A percentile compares a stretch with the other conserved stretches of the same genome.
Evolutionary conservation across 169 alveolate species (phyloP).

Genomic region (Cryptosporidium canis): DNA sequence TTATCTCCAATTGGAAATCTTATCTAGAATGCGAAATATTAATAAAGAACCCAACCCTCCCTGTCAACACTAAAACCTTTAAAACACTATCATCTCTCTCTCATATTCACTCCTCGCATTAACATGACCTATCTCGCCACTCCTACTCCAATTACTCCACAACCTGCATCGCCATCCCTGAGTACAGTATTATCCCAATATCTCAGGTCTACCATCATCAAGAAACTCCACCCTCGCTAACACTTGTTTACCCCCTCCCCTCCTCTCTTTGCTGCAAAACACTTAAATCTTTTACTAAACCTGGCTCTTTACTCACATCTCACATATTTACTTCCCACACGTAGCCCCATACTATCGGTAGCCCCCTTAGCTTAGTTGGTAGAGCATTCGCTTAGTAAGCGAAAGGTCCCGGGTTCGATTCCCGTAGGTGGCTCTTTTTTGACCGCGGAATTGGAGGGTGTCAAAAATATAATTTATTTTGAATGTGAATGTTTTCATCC

Average conservation of each 20-base stretch:
- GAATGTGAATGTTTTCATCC: background rate
- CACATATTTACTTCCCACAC: background rate
- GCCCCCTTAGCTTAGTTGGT: constrained; percentile 88
- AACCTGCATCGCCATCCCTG: too few relatives aligned
- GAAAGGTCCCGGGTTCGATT: constrained; percentile 89
- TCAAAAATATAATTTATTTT: background rate
- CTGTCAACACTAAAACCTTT: background rate
- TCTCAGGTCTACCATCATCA: too few relatives aligned
- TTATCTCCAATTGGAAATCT: too few relatives aligned
- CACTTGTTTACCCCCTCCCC: background rate
- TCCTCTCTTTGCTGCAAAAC: background rate
- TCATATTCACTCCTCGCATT: too few relatives aligned
- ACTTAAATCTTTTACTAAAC: background rate
- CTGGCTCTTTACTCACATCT: background rate
- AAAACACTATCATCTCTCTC: background rate
- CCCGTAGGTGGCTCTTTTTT: constrained; percentile 84
- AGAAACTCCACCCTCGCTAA: too few relatives aligned
- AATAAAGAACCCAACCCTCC: background rate
- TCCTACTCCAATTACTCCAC: too few relatives aligned
- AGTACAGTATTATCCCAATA: too few relatives aligned
- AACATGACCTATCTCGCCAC: too few relatives aligned
- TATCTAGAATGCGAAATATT: too few relatives aligned
- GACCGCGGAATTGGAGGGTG: background rate
- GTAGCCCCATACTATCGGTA: background rate
- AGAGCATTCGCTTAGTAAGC: constrained; percentile 89